phyloP scores from a whole-genome alignment of 2,329 filamentous ascomycete species.

The Exophiala spinifera region DNA sequence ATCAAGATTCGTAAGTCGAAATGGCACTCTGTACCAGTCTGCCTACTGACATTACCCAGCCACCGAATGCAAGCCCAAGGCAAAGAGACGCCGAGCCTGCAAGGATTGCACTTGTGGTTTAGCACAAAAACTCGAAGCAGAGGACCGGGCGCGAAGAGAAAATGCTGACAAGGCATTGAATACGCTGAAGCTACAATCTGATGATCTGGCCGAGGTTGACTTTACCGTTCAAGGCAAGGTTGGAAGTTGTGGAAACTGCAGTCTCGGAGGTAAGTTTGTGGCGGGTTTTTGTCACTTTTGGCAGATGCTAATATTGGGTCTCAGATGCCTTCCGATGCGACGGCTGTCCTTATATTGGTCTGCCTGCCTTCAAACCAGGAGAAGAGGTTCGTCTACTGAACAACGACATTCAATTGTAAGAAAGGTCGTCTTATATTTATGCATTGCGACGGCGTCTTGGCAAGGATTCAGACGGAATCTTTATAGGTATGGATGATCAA shows the following conservation, averaged over 20 bases:
- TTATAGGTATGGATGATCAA: not conserved
- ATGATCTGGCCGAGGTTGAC: constrained; percentile 86
- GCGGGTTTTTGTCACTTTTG: constrained; percentile 62
- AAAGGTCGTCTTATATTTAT: not conserved
- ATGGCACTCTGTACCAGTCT: not conserved
- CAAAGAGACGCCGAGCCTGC: constrained; percentile 86
- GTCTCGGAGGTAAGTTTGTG: constrained; percentile 59
- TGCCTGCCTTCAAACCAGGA: constrained; percentile 94
- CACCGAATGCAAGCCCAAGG: constrained; percentile 79
- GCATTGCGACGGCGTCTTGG: constrained; percentile 21
- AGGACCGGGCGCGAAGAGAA: constrained; percentile 68
- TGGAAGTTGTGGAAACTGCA: constrained; percentile 90
- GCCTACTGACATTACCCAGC: constrained; percentile 51
- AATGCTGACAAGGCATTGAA: constrained; percentile 58
- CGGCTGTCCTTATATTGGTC: constrained; percentile 78
- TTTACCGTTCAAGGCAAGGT: constrained; percentile 98
- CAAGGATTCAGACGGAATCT: not conserved
- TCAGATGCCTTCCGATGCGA: constrained; percentile 49
- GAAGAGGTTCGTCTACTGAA: constrained; percentile 89
- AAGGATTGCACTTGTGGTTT: constrained; percentile 98
- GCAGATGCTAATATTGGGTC: constrained; percentile 46
- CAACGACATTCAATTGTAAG: constrained; percentile 70
- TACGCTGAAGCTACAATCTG: constrained; percentile 63
- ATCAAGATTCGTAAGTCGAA: constrained; percentile 46
- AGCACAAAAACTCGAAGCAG: constrained; percentile 77